Evolutionary conservation across 179 eudicot genomes (phyloP).

Genomic region (Pouteria campechiana): DNA sequence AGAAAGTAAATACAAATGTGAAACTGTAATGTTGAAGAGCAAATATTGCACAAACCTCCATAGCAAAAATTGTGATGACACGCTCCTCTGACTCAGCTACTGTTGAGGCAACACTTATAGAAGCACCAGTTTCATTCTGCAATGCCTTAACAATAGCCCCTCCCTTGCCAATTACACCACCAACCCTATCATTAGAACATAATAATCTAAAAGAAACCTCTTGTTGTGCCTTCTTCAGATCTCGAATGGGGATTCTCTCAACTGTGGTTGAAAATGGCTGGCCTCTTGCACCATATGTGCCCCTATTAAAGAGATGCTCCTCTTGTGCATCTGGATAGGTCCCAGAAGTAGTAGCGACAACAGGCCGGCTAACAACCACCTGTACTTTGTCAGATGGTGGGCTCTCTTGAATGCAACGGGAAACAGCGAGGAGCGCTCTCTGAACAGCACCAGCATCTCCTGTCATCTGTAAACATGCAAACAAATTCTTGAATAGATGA

Average conservation of each 20-base stretch:
- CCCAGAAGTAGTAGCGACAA: slow-evolving; percentile 22
- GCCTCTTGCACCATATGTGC: slow-evolving; percentile 19
- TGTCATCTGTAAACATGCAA: slow-evolving; percentile 36
- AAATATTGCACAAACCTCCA: slow-evolving; percentile 38
- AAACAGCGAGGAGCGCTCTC: slow-evolving; percentile 54
- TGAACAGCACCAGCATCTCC: slow-evolving; percentile 54
- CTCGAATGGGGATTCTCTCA: slow-evolving; percentile 14
- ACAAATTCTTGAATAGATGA: no score
- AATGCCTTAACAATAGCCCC: slow-evolving; percentile 61
- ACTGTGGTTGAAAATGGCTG: slow-evolving; percentile 17
- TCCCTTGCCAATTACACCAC: slow-evolving; percentile 75
- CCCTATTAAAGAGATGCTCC: slow-evolving; percentile 22
- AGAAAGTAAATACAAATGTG: not conserved
- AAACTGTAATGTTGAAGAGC: not conserved
- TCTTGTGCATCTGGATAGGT: slow-evolving; percentile 16
- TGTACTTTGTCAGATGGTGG: slow-evolving; percentile 24
- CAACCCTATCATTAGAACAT: slow-evolving; percentile 49
- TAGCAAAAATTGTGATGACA: slow-evolving; percentile 49
- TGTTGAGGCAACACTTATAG: slow-evolving; percentile 38
- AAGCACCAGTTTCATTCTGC: slow-evolving; percentile 67
- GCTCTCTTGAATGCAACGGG: slow-evolving; percentile 53
- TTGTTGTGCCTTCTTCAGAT: slow-evolving; percentile 19
- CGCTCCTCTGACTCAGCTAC: slow-evolving; percentile 53
- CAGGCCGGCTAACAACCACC: slow-evolving; percentile 18
- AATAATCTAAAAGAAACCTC: slow-evolving; percentile 55